Base-by-base conservation (phyloP, 768 basidiomycete genomes). In the Rhodotorula sphaerocarpa region DNA sequence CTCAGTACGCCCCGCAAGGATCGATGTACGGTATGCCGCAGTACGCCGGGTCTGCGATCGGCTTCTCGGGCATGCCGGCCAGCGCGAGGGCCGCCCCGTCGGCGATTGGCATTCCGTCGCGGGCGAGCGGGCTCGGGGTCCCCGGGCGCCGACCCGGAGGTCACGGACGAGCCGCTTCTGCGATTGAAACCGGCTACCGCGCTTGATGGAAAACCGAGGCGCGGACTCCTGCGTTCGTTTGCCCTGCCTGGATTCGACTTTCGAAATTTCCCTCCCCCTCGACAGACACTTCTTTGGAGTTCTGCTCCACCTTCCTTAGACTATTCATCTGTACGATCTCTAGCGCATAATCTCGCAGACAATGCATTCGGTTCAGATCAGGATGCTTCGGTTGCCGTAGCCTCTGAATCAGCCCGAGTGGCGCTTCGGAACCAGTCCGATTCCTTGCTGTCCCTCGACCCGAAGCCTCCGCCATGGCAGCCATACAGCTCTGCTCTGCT, bases 41-140 rank as follows among this genome's bases (percentile, higher is more conserved):
- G 1, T 67, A 63, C 43, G 66, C 66, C 11, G 55, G 55, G 0
- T 60, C 58, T 15, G 58, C 66, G 9, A 48, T 67, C 18, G 66
- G 66, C 0, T 60, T 60, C 34, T 21, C 54, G 31, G 28, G 54
- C 15, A 27, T 15, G 7, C 48, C 28, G 31, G 21, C 30, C 30
- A 31, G 30, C 28, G 21, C 48, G 21, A 15, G 23, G 34, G 31
- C 27, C 50, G 30, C 31, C 9, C 58, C 46, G 5, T 59, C 58
- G 33, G 21, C 30, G 34, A 36, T 51, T 55, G 51, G 61, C 20
- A 5, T 55, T 20, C 39, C 54, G n/a, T 5, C 21, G 39, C 27
- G 50, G 27, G 7, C 48, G 28, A 33, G 48, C 50, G 16, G 46
- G 15, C 23, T 43, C 41, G 33, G 28, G n/a, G n/a, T n/a, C n/a